Percentiles rank a stretch among this genome's conserved stretches.
phyloP scores from a whole-genome alignment of 305 asterid species.

The Fraxinus velutina region DNA sequence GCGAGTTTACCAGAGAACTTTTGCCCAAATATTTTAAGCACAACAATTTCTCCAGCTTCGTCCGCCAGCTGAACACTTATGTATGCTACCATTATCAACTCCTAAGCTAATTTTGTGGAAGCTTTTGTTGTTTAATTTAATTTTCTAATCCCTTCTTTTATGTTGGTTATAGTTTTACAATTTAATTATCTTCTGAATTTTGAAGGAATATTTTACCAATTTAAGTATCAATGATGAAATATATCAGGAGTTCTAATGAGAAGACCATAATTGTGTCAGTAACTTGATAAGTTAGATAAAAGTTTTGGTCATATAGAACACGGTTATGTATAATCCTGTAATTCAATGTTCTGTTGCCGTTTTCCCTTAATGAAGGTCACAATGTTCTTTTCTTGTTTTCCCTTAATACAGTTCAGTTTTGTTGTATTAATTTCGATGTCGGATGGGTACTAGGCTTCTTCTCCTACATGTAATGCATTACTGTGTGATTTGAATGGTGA shows the following conservation, averaged over 20 bases:
- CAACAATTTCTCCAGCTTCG: conserved; percentile 23
- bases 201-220: neutral
- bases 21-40: conserved; percentile 20
- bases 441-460: neutral
- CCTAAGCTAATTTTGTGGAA: neutral
- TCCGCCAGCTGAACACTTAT: conserved; percentile 6
- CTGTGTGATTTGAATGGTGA: neutral
- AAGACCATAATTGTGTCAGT: neutral
- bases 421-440: neutral
- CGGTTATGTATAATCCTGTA: neutral
- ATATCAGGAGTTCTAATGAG: neutral
- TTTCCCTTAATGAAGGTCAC: neutral
- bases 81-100: neutral
- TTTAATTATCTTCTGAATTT: neutral
- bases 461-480: neutral
- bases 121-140: neutral
- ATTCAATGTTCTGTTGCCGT: neutral
- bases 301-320: neutral
- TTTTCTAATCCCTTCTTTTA: neutral
- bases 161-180: neutral
- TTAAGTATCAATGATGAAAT: neutral
- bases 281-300: neutral
- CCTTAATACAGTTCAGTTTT: neutral
- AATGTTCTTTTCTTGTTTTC: neutral
- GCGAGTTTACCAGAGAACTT: conserved; percentile 4